Evolutionary conservation across 75 land plant genomes (phyloP).

Genomic region (Selaginella tamariscina): DNA sequence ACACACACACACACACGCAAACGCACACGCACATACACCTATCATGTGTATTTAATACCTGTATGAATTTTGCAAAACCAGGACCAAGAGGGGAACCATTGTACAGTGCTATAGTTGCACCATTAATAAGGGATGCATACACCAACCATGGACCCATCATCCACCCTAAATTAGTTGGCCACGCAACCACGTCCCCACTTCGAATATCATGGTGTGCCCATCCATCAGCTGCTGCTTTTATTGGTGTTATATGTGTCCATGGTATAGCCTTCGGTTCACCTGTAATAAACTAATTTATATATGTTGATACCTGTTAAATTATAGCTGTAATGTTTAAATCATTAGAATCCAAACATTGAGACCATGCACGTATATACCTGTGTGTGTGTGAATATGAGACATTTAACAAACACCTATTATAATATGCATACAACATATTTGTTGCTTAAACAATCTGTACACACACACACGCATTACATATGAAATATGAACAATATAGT

Average conservation of each 20-base stretch:
- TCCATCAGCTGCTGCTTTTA: slow-evolving; percentile 94
- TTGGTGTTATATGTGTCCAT: slow-evolving; percentile 76
- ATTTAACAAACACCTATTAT: not conserved
- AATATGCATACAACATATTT: not conserved
- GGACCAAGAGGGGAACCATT: slow-evolving; percentile 80
- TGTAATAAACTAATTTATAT: slow-evolving; percentile 11
- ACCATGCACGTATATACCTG: too few species aligned
- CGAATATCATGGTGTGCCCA: slow-evolving; percentile 93
- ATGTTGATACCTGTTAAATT: not conserved
- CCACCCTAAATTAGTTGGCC: slow-evolving; percentile 99
- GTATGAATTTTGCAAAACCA: slow-evolving; percentile 83
- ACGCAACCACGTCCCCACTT: slow-evolving; percentile 70
- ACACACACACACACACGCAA: too few species aligned
- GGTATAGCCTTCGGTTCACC: slow-evolving; percentile 99
- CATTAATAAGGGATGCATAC: slow-evolving; percentile 75
- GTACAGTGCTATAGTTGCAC: slow-evolving; percentile 80
- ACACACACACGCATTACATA: not conserved
- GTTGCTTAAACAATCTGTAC: not conserved
- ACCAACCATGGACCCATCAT: slow-evolving; percentile 99
- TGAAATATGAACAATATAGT: not conserved
- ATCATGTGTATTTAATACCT: slow-evolving; percentile 60
- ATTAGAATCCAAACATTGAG: too few species aligned
- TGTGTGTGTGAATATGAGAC: not conserved
- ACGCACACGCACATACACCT: too few species aligned
- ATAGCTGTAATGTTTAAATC: too few species aligned